These are phyloP conservation scores for Boechera stricta DNA, from an alignment of 345 rosid genomes.

Conservation along the genomic window DNA sequence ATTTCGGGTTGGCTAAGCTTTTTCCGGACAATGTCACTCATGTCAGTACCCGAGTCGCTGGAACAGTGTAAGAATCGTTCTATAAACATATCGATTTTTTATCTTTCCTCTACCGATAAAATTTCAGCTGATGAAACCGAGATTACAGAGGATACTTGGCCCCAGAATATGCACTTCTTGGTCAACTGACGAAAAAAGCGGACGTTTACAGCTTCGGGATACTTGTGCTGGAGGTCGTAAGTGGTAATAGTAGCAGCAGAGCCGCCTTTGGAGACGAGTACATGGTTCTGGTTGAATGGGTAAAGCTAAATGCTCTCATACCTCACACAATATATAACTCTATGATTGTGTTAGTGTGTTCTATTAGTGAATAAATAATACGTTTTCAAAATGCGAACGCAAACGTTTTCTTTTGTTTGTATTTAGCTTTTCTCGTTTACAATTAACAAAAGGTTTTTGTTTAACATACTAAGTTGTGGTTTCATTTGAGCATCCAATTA, in stretches of 20 bases:
- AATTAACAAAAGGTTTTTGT: not conserved
- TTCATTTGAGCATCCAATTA: not conserved
- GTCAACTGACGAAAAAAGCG: slow-evolving; percentile 90
- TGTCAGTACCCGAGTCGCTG: slow-evolving; percentile 91
- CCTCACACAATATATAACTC: slow-evolving; percentile 7
- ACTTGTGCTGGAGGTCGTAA: slow-evolving; percentile 77
- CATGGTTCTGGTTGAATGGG: slow-evolving; percentile 91
- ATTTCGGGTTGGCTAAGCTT: slow-evolving; percentile 96
- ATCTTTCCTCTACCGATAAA: not conserved
- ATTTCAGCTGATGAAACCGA: slow-evolving; percentile 28
- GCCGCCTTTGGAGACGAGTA: slow-evolving; percentile 76
- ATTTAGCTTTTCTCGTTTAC: not conserved
- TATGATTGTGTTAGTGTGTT: not conserved
- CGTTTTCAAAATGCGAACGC: slow-evolving; percentile 7
- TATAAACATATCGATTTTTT: not conserved
- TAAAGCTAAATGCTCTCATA: slow-evolving; percentile 42
- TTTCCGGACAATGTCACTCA: slow-evolving; percentile 95
- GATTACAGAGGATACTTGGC: slow-evolving; percentile 89
- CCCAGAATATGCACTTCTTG: slow-evolving; percentile 87
- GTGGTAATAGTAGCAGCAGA: slow-evolving; percentile 83
- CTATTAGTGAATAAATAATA: not conserved
- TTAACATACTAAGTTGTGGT: not conserved
- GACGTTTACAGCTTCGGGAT: slow-evolving; percentile 96
- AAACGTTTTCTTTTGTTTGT: slow-evolving; percentile 5
- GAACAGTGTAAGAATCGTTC: slow-evolving; percentile 74